Conservation (phyloP, 2,329 filamentous ascomycete species). For the Pseudocercospora crystallina region DNA sequence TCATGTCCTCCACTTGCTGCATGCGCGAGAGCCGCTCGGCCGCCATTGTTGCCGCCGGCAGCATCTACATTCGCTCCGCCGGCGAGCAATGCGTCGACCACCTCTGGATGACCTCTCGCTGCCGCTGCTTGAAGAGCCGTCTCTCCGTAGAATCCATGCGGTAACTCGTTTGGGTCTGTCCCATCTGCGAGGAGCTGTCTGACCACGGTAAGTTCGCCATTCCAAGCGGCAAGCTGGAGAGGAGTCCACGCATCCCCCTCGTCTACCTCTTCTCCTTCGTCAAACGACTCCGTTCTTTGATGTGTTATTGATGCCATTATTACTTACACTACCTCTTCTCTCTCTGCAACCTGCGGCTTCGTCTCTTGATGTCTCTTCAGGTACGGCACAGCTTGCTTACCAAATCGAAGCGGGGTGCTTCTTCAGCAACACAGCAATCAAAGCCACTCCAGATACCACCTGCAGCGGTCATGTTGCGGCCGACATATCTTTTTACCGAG, state of each 20-base stretch:
- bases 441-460: slow-evolving; percentile 3
- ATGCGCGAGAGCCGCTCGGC: slow-evolving; percentile 19
- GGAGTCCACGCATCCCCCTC: slow-evolving; percentile 19
- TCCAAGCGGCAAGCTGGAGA: slow-evolving; percentile 20
- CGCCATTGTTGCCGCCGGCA: slow-evolving; percentile 22
- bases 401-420: too few species aligned
- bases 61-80: slow-evolving; percentile 21
- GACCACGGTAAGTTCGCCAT: slow-evolving; percentile 15
- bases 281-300: not conserved
- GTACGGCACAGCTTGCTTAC: too few species aligned
- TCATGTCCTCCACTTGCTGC: slow-evolving; percentile 21
- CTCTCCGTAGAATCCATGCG: slow-evolving; percentile 26
- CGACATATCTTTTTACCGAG: too few species aligned
- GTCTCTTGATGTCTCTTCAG: too few species aligned
- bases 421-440: not conserved
- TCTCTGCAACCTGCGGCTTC: too few species aligned
- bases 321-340: too few species aligned
- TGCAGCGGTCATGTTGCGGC: too few species aligned
- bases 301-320: too few species aligned
- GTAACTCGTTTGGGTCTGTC: slow-evolving; percentile 19
- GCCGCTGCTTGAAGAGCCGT: slow-evolving; percentile 27
- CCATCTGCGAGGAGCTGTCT: slow-evolving; percentile 10
- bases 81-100: slow-evolving; percentile 20
- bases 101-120: slow-evolving; percentile 15
- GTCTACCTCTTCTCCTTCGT: slow-evolving; percentile 16